phyloP scores from a whole-genome alignment of 2,329 filamentous ascomycete genomes.

The Colletotrichum sp. region DNA sequence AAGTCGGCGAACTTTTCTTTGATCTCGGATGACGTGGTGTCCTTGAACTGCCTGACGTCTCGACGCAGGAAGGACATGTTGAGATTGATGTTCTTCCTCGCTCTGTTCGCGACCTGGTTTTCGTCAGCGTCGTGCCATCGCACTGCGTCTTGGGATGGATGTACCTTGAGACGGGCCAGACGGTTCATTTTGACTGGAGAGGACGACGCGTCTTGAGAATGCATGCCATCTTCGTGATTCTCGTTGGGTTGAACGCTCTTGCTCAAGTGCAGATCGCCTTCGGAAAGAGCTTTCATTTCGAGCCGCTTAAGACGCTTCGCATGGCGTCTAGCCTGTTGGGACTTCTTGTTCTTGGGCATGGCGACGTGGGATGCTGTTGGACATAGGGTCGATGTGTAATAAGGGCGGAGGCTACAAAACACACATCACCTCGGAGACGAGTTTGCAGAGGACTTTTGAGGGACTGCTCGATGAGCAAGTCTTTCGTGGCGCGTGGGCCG shows the following conservation, averaged over 20 bases:
- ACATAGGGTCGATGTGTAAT: too few relatives aligned
- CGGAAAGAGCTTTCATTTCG: background rate
- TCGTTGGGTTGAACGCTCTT: accelerated
- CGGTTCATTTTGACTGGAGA: accelerated
- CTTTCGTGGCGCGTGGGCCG: too few relatives aligned
- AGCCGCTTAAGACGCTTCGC: background rate
- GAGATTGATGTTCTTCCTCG: background rate
- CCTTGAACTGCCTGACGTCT: background rate
- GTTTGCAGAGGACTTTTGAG: too few relatives aligned
- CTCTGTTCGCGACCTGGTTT: background rate
- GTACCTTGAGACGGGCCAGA: background rate
- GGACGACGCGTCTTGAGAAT: background rate
- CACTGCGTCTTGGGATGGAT: too few relatives aligned
- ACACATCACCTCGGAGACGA: too few relatives aligned
- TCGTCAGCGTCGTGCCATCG: background rate
- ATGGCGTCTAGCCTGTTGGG: background rate
- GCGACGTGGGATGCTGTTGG: background rate
- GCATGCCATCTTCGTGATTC: accelerated
- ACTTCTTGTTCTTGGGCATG: background rate
- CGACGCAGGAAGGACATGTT: accelerated
- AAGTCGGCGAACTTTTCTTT: accelerated
- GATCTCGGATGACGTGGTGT: background rate
- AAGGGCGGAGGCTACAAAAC: too few relatives aligned
- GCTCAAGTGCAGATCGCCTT: background rate
- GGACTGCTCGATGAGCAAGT: too few relatives aligned